Base-by-base conservation (phyloP, 257 asterid genomes). In the Apocynum venetum region DNA sequence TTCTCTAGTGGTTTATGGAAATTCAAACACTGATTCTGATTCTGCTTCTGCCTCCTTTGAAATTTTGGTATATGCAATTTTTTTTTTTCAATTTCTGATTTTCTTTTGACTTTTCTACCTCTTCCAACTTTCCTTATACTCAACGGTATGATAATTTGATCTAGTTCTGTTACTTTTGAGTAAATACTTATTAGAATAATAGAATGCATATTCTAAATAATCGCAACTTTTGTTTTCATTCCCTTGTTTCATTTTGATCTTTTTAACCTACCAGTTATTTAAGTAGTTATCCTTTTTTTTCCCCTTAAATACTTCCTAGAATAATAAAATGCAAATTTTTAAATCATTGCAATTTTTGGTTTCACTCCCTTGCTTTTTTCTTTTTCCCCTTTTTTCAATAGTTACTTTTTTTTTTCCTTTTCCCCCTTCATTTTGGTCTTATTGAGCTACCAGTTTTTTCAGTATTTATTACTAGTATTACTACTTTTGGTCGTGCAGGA, bases 401-500 rank as follows among this genome's bases (percentile, higher is more conserved):
- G 31, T 25, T 25, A 25, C 31, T 25, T 25, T 25, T 25, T n/a
- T 25, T 25, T 25, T 25, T 25, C 31, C 31, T 25, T 25, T 25
- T 25, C 31, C 31, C 14, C 56, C 56, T 51, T 51, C 14, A 13
- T 14, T 17, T 76, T 48, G 51, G 8, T 31, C 66, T 31, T 35
- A 35, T 66, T 47, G 20, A 36, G 12, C 38, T 40, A 46, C 48
- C 31, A 41, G 6, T 20, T 44, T 5, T 73, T 8, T 63, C 3
- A 49, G 38, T 11, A 71, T 56, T 52, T 4, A 20, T 11, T 15
- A 9, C 20, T 51, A 51, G 10, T 49, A 8, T 53, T 3, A 41
- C 25, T 69, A 49, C 19, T 71, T 71, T 75, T 53, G 77, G 17
- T 71, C 19, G 20, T 65, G 40, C 49, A 92, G 92, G 96, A 87